Percentiles rank a stretch among this genome's conserved stretches.
phyloP scores from a whole-genome alignment of 73 alveolate genomes.

The Paraurostyla sp. region DNA sequence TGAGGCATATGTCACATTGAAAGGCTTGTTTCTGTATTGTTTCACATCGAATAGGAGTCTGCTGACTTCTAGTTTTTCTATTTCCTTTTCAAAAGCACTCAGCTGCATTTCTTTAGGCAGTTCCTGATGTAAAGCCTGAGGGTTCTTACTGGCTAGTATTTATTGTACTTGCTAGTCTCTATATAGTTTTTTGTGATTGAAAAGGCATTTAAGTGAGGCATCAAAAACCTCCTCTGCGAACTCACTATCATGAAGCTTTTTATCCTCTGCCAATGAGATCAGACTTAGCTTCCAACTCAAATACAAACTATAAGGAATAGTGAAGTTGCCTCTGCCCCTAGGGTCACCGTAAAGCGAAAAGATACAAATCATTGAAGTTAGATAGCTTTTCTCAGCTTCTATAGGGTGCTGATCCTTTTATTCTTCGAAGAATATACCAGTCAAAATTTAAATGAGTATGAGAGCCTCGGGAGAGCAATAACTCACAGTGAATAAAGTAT shows the following conservation, averaged over 20 bases:
- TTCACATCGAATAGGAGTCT: slow-evolving; percentile 19
- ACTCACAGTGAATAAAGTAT: slow-evolving; percentile 16
- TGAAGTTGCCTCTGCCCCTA: slow-evolving; percentile 80
- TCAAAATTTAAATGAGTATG: slow-evolving; percentile 61
- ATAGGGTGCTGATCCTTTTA: slow-evolving; percentile 44
- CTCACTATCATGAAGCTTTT: slow-evolving; percentile 71
- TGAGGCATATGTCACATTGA: slow-evolving; percentile 12
- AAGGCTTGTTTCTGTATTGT: slow-evolving; percentile 19
- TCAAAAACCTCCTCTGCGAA: slow-evolving; percentile 73
- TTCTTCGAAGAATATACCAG: slow-evolving; percentile 75
- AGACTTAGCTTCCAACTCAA: slow-evolving; percentile 76
- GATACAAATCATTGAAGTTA: slow-evolving; percentile 67
- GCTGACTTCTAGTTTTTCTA: slow-evolving; percentile 5
- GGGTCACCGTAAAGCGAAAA: slow-evolving; percentile 80
- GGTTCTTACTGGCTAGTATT: background rate
- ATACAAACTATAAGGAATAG: slow-evolving; percentile 53
- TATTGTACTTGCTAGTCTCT: background rate
- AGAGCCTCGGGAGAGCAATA: slow-evolving; percentile 71
- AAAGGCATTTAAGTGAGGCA: slow-evolving; percentile 38
- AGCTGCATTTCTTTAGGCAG: slow-evolving; percentile 8
- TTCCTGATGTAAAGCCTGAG: background rate
- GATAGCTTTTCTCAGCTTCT: slow-evolving; percentile 74
- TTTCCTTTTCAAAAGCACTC: background rate
- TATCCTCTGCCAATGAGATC: slow-evolving; percentile 67
- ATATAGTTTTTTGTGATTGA: slow-evolving; percentile 49